These are phyloP conservation scores for Blastomyces gilchristii DNA, from an alignment of 2,329 filamentous ascomycete species.

Conservation along the genomic window DNA sequence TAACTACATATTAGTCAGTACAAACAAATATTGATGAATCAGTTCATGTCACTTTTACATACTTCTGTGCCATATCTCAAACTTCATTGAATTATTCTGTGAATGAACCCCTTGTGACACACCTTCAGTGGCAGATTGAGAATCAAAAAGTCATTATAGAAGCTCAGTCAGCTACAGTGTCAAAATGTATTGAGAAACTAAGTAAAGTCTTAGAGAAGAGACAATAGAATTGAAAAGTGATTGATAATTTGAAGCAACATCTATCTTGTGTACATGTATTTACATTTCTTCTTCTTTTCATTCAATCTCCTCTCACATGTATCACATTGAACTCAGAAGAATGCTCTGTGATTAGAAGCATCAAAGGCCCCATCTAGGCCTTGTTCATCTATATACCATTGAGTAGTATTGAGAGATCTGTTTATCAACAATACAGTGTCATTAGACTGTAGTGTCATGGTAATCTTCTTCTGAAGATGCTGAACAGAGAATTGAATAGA, in stretches of 20 bases:
- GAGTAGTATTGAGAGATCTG: background rate
- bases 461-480: background rate
- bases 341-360: background rate
- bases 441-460: background rate
- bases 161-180: background rate
- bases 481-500: background rate
- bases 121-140: background rate
- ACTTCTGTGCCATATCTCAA: background rate
- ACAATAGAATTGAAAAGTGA: no score
- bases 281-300: background rate
- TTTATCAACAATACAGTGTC: background rate
- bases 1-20: no score
- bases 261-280: background rate
- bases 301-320: background rate
- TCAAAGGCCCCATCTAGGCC: background rate
- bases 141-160: background rate
- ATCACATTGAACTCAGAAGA: background rate
- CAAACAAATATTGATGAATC: background rate
- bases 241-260: no score
- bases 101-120: background rate
- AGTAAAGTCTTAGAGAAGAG: background rate
- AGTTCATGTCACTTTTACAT: background rate
- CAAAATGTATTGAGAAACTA: background rate
- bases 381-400: conserved; percentile 1
- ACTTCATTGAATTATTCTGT: no score